Base-by-base conservation (phyloP, 2,329 filamentous ascomycete genomes). In the Beauveria medogensis region DNA sequence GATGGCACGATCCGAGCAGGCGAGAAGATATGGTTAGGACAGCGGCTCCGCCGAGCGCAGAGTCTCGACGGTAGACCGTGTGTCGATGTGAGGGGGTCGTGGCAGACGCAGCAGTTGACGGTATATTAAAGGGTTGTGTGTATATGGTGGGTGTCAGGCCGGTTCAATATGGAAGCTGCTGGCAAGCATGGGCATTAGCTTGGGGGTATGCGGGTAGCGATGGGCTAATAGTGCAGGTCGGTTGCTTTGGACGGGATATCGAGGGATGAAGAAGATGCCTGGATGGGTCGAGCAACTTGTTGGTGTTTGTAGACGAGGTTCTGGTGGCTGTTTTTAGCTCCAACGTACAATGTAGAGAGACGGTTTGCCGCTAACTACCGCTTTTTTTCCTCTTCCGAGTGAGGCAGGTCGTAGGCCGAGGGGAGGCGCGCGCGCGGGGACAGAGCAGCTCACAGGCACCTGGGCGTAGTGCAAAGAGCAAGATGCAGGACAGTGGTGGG, bases 11-110 rank as follows among this genome's bases (percentile, higher is more conserved):
- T 20, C 6, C 43, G 37, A 44, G 22, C 28, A 14, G 50, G 28
- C 16, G 18, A 18, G 24, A 26, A 20, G 40, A n/a, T 26, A 28
- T 18, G 26, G 8, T 14, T 24, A 12, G 34, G 14, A 59, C 50
- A 60, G 57, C 57, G 57, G 48, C 57, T 51, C 57, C 57, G 57
- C 26, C 57, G 57, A 60, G 57, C 50, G 50, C 57, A 53, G 50
- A 54, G 57, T 48, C 57, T 60, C 57, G 57, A 60, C 57, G 57
- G 57, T 60, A 54, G 57, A 41, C 57, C 50, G 48, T 60, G 50
- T 46, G 43, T 46, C 40, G 26, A 28, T 30, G 10, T 41, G 3
- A 28, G 5, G 50, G 47, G 7, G 41, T 34, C 16, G 43, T 54
- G n/a, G 57, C 52, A 51, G 20, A 37, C 47, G 22, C 30, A 10